A percentile compares a stretch with the other conserved stretches of the same genome.
phyloP scores from a whole-genome alignment of 2,329 filamentous ascomycete genomes.

The Colletotrichum australisinense region DNA sequence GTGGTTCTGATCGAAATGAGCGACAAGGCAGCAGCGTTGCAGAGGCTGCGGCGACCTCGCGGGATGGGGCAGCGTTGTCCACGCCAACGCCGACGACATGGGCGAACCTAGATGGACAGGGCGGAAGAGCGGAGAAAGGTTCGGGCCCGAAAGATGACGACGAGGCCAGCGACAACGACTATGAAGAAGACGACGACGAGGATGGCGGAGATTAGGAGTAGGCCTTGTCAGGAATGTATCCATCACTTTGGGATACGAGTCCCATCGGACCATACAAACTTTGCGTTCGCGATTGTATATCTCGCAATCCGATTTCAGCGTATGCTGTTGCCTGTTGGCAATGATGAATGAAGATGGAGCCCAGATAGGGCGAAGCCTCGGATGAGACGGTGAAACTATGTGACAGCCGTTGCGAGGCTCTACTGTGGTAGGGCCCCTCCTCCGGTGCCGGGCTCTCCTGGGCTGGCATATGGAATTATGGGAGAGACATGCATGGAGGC shows the following conservation, averaged over 20 bases:
- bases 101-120: constrained; percentile 43
- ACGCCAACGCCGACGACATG: constrained; percentile 49
- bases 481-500: constrained; percentile 30
- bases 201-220: constrained; percentile 18
- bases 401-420: neutral
- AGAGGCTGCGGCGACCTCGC: neutral
- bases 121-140: constrained; percentile 33
- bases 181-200: constrained; percentile 41
- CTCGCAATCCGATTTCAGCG: neutral
- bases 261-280: neutral
- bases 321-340: neutral
- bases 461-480: neutral
- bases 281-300: neutral
- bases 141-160: constrained; percentile 30
- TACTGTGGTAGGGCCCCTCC: neutral
- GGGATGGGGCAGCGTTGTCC: constrained; percentile 39
- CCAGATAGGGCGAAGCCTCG: neutral
- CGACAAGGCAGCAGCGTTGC: neutral
- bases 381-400: constrained; percentile 14
- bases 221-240: neutral
- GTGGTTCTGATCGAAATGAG: neutral
- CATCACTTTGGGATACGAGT: neutral
- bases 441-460: constrained; percentile 6
- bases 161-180: constrained; percentile 38
- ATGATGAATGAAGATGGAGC: neutral